phyloP scores from a whole-genome alignment of 768 basidiomycete species.

The Tricholoma flavovirens region DNA sequence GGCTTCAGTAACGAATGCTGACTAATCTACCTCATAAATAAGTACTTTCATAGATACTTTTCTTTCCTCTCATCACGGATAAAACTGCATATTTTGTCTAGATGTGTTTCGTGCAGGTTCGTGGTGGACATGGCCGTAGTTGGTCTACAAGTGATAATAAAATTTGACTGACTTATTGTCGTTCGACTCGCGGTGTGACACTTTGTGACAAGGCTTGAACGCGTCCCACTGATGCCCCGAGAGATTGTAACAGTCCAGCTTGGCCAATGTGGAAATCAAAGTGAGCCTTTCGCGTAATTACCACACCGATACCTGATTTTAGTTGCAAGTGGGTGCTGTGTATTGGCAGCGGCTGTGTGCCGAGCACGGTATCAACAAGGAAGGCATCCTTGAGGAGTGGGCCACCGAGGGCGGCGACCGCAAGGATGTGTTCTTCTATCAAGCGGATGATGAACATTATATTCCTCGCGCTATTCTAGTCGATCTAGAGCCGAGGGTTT shows the following conservation, averaged over 20 bases:
- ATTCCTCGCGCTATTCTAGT: slow-evolving; percentile 95
- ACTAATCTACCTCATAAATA: too few species aligned
- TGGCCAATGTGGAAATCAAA: slow-evolving; percentile 92
- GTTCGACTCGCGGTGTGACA: not conserved
- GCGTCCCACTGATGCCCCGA: slow-evolving; percentile 52
- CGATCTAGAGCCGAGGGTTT: slow-evolving; percentile 92
- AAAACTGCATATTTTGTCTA: too few species aligned
- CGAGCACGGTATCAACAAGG: slow-evolving; percentile 95
- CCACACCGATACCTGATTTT: slow-evolving; percentile 2
- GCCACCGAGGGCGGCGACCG: slow-evolving; percentile 92
- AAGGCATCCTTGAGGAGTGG: slow-evolving; percentile 96
- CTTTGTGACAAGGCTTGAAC: not conserved
- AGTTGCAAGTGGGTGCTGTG: slow-evolving; percentile 79
- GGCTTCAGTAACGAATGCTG: too few species aligned
- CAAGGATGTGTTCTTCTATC: slow-evolving; percentile 99
- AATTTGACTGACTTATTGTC: too few species aligned
- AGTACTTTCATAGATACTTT: too few species aligned
- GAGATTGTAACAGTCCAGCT: slow-evolving; percentile 82
- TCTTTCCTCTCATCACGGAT: too few species aligned
- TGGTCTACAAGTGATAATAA: too few species aligned
- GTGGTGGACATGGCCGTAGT: too few species aligned
- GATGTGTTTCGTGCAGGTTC: too few species aligned
- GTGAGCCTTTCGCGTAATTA: slow-evolving; percentile 37
- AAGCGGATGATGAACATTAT: slow-evolving; percentile 99
- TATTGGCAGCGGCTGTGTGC: slow-evolving; percentile 98